Evolutionary conservation across 129 eudicot genomes (phyloP), one percentile per base, ranked within the genome.

Genomic region (Helichrysum umbraculigerum): DNA sequence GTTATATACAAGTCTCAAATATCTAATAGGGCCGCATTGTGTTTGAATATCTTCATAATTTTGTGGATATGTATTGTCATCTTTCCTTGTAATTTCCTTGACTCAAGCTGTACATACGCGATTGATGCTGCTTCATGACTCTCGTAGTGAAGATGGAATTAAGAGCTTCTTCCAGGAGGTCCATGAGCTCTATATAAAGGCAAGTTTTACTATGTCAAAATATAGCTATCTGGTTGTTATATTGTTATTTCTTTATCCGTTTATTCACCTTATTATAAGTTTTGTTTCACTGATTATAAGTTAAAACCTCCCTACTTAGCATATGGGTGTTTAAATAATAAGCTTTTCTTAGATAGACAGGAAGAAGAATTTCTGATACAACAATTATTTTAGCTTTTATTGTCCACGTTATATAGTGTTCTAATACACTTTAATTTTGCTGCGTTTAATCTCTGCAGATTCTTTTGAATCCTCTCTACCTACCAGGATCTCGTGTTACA

Each of bases 131-230:
- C 97, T 95, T 83, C 99, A 95, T 78, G 99, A 91, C 83, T 86
- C 97, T 21, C 97, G 99, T 22, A 95, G 91, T 82, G 99, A 95
- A 71, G 99, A 95, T 76, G 97, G 97, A 59, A 89, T 95, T 70
- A 95, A 89, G 85, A 95, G 94, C 88, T 95, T 95, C 84, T 95
- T 95, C 77, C 99, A 95, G 75, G 99, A 95, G 85, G 99, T 91
- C 78, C 99, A 95, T 78, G 99, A 95, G 83, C 88, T 95, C 57
- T 95, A 95, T 68, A 89, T 91, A 56, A 95, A 95, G 99, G 99
- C 86, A 82, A 80, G 50, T 70, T 76, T 59, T 20, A 22, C 16
- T 22, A 5, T 25, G 3, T 44, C 17, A 58, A 25, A 14, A 12
- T 20, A 30, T 11, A 30, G 39, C n/a, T 41, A n/a, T 33, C 28